Percentiles rank a stretch among this genome's conserved stretches.
Evolutionary conservation across 441 rosid species (phyloP).

Genomic region (Rhodomyrtus psidioides): DNA sequence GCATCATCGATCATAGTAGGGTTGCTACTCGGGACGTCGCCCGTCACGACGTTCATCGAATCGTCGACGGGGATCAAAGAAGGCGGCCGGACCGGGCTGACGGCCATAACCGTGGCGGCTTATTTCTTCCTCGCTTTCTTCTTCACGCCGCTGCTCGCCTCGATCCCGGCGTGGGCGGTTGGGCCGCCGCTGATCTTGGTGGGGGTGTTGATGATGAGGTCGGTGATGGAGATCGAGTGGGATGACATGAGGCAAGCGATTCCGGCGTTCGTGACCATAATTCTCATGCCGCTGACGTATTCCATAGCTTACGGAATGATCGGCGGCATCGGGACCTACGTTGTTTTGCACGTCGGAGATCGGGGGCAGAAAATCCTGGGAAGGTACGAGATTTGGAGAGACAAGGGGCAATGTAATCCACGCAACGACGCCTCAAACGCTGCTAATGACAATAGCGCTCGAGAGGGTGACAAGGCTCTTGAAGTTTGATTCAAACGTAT

Average conservation of each 20-base stretch:
- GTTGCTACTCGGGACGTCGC: constrained; percentile 68
- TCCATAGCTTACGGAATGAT: constrained; percentile 6
- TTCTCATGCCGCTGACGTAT: background rate
- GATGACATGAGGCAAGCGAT: constrained; percentile 4
- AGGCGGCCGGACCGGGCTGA: constrained; percentile 72
- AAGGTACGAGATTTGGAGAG: background rate
- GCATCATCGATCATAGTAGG: constrained; percentile 67
- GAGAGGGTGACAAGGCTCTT: background rate
- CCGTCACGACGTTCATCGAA: constrained; percentile 63
- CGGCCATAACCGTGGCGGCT: constrained; percentile 60
- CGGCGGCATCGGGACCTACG: background rate
- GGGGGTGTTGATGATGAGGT: constrained; percentile 84
- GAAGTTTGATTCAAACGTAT: background rate
- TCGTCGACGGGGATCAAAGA: constrained; percentile 85
- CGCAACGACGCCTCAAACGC: background rate
- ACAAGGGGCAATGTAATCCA: background rate
- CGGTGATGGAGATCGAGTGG: constrained; percentile 10
- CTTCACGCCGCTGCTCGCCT: constrained; percentile 70
- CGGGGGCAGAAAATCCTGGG: background rate
- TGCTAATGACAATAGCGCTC: background rate
- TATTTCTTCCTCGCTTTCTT: constrained; percentile 73
- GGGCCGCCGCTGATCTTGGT: constrained; percentile 83
- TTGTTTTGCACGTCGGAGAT: background rate
- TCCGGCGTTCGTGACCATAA: background rate
- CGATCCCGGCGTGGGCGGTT: constrained; percentile 84